Percentiles rank a stretch among this genome's conserved stretches.
Conservation (phyloP, 495 filamentous ascomycete species). For the Aspergillus egyptiacus region DNA sequence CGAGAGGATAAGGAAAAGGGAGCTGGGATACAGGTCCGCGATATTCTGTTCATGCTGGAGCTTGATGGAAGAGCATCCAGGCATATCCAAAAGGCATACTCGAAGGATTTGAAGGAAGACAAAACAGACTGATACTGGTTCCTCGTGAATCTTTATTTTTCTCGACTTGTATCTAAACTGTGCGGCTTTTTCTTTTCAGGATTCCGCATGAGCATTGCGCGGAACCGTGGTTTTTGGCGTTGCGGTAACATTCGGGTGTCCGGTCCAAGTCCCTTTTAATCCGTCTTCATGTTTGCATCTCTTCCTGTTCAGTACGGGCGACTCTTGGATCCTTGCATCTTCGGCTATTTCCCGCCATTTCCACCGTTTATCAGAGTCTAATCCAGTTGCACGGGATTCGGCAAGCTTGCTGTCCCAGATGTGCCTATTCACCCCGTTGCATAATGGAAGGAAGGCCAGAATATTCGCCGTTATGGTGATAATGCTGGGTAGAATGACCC, state of each 20-base stretch:
- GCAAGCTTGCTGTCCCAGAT: constrained; percentile 1
- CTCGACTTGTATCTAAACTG: neutral
- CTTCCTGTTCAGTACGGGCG: constrained; percentile 3
- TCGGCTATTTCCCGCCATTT: neutral
- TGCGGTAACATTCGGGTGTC: constrained; percentile 17
- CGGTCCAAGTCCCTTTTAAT: constrained; percentile 9
- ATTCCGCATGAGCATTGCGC: constrained; percentile 20
- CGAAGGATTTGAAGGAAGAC: constrained; percentile 42
- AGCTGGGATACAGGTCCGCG: constrained; percentile 42
- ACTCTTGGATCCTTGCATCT: constrained; percentile 4
- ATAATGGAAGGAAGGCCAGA: constrained; percentile 5
- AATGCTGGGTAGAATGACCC: too few species aligned
- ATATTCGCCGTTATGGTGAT: neutral
- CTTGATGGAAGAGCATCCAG: constrained; percentile 40
- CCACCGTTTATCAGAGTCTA: constrained; percentile 1
- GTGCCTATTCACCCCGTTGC: constrained; percentile 3
- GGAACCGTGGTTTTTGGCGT: constrained; percentile 27
- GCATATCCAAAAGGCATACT: constrained; percentile 42
- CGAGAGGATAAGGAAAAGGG: constrained; percentile 46
- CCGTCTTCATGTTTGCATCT: constrained; percentile 8
- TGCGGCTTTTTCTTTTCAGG: constrained; percentile 2
- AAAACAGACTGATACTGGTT: constrained; percentile 23
- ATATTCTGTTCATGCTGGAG: constrained; percentile 48
- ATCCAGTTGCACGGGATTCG: constrained; percentile 1
- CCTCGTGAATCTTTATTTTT: neutral